Evolutionary conservation across 805 yeast genomes (phyloP).

Genomic region (Ascoidea rubescens): DNA sequence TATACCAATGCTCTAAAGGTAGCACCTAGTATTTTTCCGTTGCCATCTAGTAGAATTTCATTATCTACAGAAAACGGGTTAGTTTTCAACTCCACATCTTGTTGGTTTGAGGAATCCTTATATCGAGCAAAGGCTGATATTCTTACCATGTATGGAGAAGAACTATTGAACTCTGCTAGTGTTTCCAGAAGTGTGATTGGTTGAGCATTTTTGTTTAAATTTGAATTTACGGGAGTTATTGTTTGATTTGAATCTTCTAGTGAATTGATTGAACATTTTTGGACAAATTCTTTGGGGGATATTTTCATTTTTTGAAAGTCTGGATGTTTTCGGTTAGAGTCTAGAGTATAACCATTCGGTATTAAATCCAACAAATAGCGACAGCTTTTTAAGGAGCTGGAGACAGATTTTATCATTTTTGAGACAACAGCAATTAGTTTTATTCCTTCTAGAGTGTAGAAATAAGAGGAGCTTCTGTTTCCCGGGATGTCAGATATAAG

Average conservation of each 20-base stretch:
- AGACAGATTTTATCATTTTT: conserved; percentile 41
- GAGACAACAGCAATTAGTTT: conserved; percentile 45
- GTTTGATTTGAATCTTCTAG: conserved; percentile 19
- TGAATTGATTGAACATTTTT: conserved; percentile 46
- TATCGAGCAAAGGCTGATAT: neutral
- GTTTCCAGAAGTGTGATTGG: too few relatives aligned
- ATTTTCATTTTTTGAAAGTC: conserved; percentile 46
- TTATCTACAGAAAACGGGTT: neutral
- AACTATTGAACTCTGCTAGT: neutral
- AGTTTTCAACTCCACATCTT: neutral
- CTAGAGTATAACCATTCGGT: conserved; percentile 48
- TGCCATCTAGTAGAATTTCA: conserved; percentile 19
- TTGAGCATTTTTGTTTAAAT: neutral
- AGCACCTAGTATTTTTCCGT: conserved; percentile 47
- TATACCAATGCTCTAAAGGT: conserved; percentile 56
- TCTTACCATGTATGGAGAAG: neutral
- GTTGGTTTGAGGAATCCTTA: neutral
- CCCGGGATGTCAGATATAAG: conserved; percentile 20
- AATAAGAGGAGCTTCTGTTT: neutral
- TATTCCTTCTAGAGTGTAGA: conserved; percentile 54
- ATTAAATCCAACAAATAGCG: conserved; percentile 35
- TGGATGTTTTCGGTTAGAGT: conserved; percentile 47
- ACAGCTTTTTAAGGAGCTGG: conserved; percentile 35
- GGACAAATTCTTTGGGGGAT: conserved; percentile 45
- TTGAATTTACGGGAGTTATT: neutral